phyloP scores from a whole-genome alignment of 1,284 basidiomycete species.

The Ganoderma lucidum region DNA sequence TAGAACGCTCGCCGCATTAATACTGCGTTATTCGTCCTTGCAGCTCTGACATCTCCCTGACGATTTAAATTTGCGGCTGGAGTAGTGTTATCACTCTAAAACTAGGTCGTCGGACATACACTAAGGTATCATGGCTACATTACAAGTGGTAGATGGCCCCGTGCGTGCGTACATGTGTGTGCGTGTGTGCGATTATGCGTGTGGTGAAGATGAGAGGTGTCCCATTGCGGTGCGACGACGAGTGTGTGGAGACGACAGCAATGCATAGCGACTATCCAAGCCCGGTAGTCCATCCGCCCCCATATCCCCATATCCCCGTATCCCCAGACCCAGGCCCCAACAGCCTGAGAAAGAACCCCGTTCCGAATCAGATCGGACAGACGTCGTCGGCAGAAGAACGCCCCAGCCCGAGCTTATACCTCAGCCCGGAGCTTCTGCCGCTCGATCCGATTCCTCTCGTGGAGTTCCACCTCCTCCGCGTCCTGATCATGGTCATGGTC shows the following conservation, averaged over 20 bases:
- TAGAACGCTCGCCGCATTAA: background rate
- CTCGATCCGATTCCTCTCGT: background rate
- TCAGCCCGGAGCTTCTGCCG: conserved; percentile 1
- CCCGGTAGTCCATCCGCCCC: background rate
- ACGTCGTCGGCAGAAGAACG: background rate
- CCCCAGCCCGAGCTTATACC: background rate
- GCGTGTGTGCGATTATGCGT: background rate
- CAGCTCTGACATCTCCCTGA: background rate
- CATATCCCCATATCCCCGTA: background rate
- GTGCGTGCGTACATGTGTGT: background rate
- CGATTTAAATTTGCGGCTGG: background rate
- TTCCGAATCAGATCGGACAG: conserved; percentile 1
- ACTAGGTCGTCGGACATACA: background rate
- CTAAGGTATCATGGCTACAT: background rate
- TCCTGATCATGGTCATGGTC: too few relatives aligned
- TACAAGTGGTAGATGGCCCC: background rate
- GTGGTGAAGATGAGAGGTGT: background rate
- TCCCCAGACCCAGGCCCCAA: background rate
- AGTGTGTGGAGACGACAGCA: conserved; percentile 1
- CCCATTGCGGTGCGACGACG: background rate
- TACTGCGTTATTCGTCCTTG: background rate
- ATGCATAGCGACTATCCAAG: conserved; percentile 8
- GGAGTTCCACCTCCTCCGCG: background rate
- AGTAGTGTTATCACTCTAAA: background rate
- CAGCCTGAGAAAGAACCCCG: background rate